Percentiles rank a stretch among this genome's conserved stretches.
Evolutionary conservation across 2,329 filamentous ascomycete species (phyloP).

Genomic region (Colletotrichum eremochloae): DNA sequence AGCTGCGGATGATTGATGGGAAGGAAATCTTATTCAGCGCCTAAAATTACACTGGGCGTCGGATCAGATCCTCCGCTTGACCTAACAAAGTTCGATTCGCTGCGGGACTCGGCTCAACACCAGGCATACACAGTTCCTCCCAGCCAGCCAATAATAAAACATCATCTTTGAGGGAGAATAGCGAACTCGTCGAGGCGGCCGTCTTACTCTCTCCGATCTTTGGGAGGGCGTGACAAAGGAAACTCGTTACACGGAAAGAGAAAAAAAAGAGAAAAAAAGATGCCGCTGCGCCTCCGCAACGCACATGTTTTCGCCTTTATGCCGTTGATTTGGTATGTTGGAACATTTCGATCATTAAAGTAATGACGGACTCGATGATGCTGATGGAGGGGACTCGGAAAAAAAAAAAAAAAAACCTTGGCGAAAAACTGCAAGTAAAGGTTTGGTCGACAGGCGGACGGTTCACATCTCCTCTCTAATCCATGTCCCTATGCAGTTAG

Average conservation of each 20-base stretch:
- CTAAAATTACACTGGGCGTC: conserved; percentile 36
- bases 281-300: conserved; percentile 6
- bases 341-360: conserved; percentile 3
- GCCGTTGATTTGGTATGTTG: conserved; percentile 23
- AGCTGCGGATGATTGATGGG: neutral
- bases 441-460: conserved; percentile 20
- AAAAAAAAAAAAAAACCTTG: neutral
- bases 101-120: conserved; percentile 20
- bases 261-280: neutral
- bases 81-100: conserved; percentile 26
- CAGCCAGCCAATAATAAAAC: conserved; percentile 1
- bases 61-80: conserved; percentile 33
- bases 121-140: neutral
- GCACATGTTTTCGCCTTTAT: conserved; percentile 30
- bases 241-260: conserved; percentile 24
- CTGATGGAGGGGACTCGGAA: neutral
- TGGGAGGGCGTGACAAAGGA: conserved; percentile 23
- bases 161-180: conserved; percentile 17
- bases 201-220: neutral
- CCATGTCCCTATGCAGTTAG: conserved; percentile 41
- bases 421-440: neutral
- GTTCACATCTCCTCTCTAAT: conserved; percentile 35
- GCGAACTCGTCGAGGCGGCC: neutral
- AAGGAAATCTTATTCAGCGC: conserved; percentile 19
- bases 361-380: conserved; percentile 11